A percentile compares a stretch with the other conserved stretches of the same genome.
phyloP scores from a whole-genome alignment of 2,329 filamentous ascomycete species.

The Coleophoma cylindrospora region DNA sequence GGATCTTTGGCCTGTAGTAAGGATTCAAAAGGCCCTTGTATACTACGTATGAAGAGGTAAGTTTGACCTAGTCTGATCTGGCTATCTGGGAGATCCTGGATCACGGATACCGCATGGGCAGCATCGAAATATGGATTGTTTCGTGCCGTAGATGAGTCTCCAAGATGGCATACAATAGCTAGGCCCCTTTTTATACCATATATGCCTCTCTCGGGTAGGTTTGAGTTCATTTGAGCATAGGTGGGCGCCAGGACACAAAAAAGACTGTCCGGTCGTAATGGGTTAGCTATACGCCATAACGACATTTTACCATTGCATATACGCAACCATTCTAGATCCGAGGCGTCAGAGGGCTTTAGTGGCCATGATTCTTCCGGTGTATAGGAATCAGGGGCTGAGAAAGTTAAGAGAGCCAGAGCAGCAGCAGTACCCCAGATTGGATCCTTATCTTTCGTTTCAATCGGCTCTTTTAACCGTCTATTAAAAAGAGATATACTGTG shows the following conservation, averaged over 20 bases:
- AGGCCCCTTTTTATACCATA: constrained; percentile 4
- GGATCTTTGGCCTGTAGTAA: constrained; percentile 45
- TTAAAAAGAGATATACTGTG: constrained; percentile 41
- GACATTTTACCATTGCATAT: constrained; percentile 48
- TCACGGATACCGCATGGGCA: constrained; percentile 2
- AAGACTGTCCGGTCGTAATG: constrained; percentile 6
- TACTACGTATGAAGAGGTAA: constrained; percentile 39
- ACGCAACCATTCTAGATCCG: constrained; percentile 51
- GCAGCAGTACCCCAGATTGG: constrained; percentile 39
- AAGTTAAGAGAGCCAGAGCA: constrained; percentile 37
- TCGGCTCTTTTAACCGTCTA: constrained; percentile 29
- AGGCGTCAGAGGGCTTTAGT: constrained; percentile 33
- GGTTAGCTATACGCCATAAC: constrained; percentile 37
- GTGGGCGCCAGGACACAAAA: constrained; percentile 4
- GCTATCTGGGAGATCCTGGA: constrained; percentile 12
- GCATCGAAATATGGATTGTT: constrained; percentile 6
- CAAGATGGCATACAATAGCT: constrained; percentile 4
- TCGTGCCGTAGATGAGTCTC: constrained; percentile 12
- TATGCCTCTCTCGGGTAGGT: constrained; percentile 17
- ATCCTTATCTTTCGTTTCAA: constrained; percentile 35
- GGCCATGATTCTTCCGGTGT: constrained; percentile 48
- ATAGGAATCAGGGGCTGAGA: constrained; percentile 35
- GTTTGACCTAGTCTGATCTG: constrained; percentile 37
- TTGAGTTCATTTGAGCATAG: constrained; percentile 27
- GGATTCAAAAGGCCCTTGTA: constrained; percentile 35